Evolutionary conservation across 2,329 filamentous ascomycete species (phyloP).

Genomic region (Diaporthe humulicola): DNA sequence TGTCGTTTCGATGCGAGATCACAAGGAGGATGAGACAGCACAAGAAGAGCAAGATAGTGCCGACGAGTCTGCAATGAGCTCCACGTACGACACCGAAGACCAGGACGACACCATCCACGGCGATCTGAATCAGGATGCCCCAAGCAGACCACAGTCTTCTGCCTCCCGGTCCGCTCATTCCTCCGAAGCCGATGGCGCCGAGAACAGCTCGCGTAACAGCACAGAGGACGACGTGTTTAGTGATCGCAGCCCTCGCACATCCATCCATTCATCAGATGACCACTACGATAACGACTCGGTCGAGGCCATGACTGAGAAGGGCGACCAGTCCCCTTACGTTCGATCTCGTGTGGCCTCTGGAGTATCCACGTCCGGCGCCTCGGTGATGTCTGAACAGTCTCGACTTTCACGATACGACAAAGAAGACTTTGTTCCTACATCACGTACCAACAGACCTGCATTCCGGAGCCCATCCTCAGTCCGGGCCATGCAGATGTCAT

Average conservation of each 20-base stretch:
- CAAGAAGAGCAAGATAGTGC: slow-evolving; percentile 41
- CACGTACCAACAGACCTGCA: slow-evolving; percentile 71
- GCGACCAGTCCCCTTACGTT: slow-evolving; percentile 46
- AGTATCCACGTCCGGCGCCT: slow-evolving; percentile 45
- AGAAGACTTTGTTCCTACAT: slow-evolving; percentile 64
- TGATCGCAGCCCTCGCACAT: slow-evolving; percentile 69
- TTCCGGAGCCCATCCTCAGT: slow-evolving; percentile 80
- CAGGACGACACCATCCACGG: slow-evolving; percentile 36
- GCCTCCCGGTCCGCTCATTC: slow-evolving; percentile 42
- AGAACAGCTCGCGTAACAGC: slow-evolving; percentile 65
- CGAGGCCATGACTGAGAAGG: slow-evolving; percentile 39
- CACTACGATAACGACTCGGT: slow-evolving; percentile 43
- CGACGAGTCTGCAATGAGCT: slow-evolving; percentile 42
- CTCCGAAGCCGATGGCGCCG: slow-evolving; percentile 51
- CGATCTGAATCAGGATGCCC: slow-evolving; percentile 32
- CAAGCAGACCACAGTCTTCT: slow-evolving; percentile 43
- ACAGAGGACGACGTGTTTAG: slow-evolving; percentile 71
- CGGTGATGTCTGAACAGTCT: slow-evolving; percentile 64
- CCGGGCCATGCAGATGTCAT: slow-evolving; percentile 79
- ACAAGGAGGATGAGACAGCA: slow-evolving; percentile 35
- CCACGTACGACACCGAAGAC: slow-evolving; percentile 38
- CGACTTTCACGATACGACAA: slow-evolving; percentile 68
- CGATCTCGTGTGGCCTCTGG: slow-evolving; percentile 53
- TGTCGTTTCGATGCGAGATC: slow-evolving; percentile 57
- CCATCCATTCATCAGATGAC: slow-evolving; percentile 63